Evolutionary conservation across 495 filamentous ascomycete genomes (phyloP).

Genomic region (Mytilinidion resinicola): DNA sequence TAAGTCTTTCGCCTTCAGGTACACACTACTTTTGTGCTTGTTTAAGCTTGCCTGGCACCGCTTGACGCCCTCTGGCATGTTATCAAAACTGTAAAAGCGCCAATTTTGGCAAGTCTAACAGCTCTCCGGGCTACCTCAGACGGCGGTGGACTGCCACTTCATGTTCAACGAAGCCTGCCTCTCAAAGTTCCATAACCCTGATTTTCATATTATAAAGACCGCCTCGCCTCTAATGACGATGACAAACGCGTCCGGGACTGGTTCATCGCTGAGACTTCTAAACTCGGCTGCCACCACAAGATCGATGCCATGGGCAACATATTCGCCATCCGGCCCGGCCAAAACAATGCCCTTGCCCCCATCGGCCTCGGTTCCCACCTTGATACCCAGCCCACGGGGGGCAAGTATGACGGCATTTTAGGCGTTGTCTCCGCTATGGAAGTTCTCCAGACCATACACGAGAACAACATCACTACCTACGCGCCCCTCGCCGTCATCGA

Average conservation of each 20-base stretch:
- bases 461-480: constrained; percentile 4
- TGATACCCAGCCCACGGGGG: constrained; percentile 11
- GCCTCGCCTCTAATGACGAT: constrained; percentile 10
- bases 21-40: no score
- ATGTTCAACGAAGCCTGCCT: no score
- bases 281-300: constrained; percentile 9
- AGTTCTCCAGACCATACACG: constrained; percentile 7
- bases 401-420: constrained; percentile 14
- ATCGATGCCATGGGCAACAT: constrained; percentile 19
- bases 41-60: no score
- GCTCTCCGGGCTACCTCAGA: no score
- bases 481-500: constrained; percentile 12
- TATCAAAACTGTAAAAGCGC: no score
- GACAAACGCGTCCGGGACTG: constrained; percentile 15
- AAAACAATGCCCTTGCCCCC: constrained; percentile 14
- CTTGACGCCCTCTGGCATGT: no score
- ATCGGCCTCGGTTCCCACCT: constrained; percentile 9
- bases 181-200: no score
- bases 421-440: constrained; percentile 11
- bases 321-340: constrained; percentile 9
- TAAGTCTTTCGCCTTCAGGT: no score
- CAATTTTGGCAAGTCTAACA: no score
- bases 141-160: no score
- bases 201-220: not conserved
- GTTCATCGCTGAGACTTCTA: constrained; percentile 10